Base-by-base conservation (phyloP, 495 filamentous ascomycete species). In the Staphylotrichum tortipilum region DNA sequence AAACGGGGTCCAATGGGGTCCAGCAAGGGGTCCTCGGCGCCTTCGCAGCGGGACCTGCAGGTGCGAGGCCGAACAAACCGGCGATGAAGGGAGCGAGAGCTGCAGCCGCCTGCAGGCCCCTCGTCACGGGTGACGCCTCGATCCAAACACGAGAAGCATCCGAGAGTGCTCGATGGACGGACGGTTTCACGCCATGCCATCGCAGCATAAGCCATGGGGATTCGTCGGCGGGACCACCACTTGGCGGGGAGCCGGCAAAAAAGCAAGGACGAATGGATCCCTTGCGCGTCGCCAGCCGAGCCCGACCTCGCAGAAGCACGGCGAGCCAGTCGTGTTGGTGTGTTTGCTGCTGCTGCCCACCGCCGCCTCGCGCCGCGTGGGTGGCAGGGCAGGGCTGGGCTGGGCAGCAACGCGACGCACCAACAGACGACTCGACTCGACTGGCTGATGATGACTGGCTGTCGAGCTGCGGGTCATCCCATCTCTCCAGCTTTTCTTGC, bases 21-120 rank as follows among this genome's bases (percentile, higher is more conserved):
- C n/a, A n/a, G n/a, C n/a, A 53, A 56, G 55, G 53, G 52, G 51
- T 52, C 48, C 22, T 23, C 18, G 43, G 30, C 49, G 38, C 53
- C 49, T 54, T 34, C 34, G 43, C 39, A 37, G 54, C 42, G 56
- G 57, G 55, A 59, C 61, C 56, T 64, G 61, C 58, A 64, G 62
- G 53, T 43, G 47, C 41, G 46, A 54, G 50, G 50, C 55, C 48
- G 43, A 53, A 62, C 61, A 58, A 50, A 46, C 50, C 38, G 49
- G 53, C 38, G 53, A n/a, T n/a, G n/a, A n/a, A n/a, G n/a, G n/a
- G n/a, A n/a, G n/a, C n/a, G n/a, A n/a, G n/a, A n/a, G n/a, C n/a
- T n/a, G n/a, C n/a, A 54, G 54, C 55, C 52, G 44, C 47, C 43
- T 59, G 53, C 53, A 22, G 5, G 10, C n/a, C 22, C 23, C 22